These are phyloP conservation scores for Calonectria crousiana DNA, from an alignment of 2,329 filamentous ascomycete species.

Conservation along the genomic window DNA sequence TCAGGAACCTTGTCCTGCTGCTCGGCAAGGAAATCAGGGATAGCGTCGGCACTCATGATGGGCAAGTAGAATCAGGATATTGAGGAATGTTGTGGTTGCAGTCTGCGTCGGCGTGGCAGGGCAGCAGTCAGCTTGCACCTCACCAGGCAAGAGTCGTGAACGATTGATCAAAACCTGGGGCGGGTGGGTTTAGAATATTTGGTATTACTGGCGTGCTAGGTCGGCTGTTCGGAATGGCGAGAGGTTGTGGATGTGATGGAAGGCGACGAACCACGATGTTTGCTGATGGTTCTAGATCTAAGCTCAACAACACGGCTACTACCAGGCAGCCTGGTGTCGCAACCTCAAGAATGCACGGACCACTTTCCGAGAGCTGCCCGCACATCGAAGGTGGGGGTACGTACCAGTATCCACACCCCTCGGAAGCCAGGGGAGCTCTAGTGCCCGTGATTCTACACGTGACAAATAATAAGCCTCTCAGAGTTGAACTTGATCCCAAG, in stretches of 20 bases:
- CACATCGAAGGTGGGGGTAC: background rate
- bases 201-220: background rate
- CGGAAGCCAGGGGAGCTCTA: conserved; percentile 17
- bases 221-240: background rate
- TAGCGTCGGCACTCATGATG: conserved; percentile 85
- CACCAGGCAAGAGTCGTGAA: conserved; percentile 11
- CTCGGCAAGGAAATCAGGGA: conserved; percentile 91
- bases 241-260: background rate
- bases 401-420: background rate
- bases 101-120: conserved; percentile 31
- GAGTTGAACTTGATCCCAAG: conserved; percentile 38
- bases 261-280: background rate
- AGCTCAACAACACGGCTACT: conserved; percentile 52
- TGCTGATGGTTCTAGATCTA: conserved; percentile 32
- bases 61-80: conserved; percentile 23
- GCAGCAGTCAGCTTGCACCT: conserved; percentile 41
- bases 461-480: conserved; percentile 40
- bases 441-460: conserved; percentile 44
- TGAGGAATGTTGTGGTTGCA: conserved; percentile 22
- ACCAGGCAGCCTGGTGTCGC: conserved; percentile 54
- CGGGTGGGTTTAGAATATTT: background rate
- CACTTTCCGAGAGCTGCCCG: conserved; percentile 28
- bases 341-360: conserved; percentile 43
- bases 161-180: conserved; percentile 5
- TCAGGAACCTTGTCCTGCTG: conserved; percentile 90